Base-by-base conservation (phyloP, 2,329 filamentous ascomycete species). In the Fusarium equiseti region DNA sequence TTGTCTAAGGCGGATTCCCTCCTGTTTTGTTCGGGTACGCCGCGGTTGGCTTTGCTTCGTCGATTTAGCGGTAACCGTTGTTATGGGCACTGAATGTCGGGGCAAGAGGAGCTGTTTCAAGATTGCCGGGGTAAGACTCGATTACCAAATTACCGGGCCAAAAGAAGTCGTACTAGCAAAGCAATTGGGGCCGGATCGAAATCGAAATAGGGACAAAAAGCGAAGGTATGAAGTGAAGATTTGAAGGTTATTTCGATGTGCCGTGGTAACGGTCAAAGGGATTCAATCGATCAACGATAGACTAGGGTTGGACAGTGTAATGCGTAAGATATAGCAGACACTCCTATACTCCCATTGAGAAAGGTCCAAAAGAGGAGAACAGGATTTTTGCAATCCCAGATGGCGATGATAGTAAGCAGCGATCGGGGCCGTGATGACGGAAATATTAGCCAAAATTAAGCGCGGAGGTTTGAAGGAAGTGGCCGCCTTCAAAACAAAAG, bases 101-200 rank as follows among this genome's bases (percentile, higher is more conserved):
- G 70, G 72, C 65, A 58, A 60, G 65, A 69, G 65, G 62, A 68
- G 71, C 49, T 50, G 74, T 76, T 76, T 76, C 74, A 76, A 76
- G 59, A 73, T 73, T 65, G 64, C 74, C 56, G 51, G 71, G 74
- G 73, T 59, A 49, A 60, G 56, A 62, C 50, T 71, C 67, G 61
- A 70, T 62, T 54, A 59, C 64, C 63, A 75, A 68, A 68, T 65
- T 40, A 63, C 60, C 53, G 62, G 72, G 65, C 65, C 60, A 72
- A 61, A 63, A 51, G 44, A 69, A 52, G 53, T 61, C 38, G 61
- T 68, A 63, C 70, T 73, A 66, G 35, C 35, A 38, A 52, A 65
- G 66, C 63, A 70, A 67, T 70, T 69, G 63, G 62, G 55, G 63
- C 18, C 3, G 35, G 35, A 38, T 38, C 35, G 35, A 38, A 38